Base-by-base conservation (phyloP, 1,284 basidiomycete species). In the Acaromyces ingoldii region DNA sequence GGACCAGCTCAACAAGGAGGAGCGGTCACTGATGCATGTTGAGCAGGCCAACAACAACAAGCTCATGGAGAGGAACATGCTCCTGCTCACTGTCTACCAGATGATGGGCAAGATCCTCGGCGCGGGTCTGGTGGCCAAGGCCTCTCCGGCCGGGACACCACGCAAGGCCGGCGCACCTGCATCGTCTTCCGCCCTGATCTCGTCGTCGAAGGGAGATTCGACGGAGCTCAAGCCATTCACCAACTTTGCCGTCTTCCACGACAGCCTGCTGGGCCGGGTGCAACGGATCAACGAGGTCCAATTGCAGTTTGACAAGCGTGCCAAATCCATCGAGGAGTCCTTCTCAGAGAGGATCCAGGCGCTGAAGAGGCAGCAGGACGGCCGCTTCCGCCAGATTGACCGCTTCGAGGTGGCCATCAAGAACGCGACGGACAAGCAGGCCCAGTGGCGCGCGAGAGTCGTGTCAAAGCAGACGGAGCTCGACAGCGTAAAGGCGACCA, bases 81-180 rank as follows among this genome's bases (percentile, higher is more conserved):
- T 97, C 24, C 78, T 97, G 42, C 79, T 95, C 57, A 90, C 88
- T 13, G 89, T 96, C 28, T 95, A 91, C 77, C 89, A 93, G 76
- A 91, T 92, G 71, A 84, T 96, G 80, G 91, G 95, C 71, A 89
- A 88, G 79, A 89, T 96, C 63, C 80, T 95, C 6, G 91, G 89
- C 2, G 85, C 88, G 11, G 89, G 91, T 67, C 87, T 85, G 78
- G 49, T 51, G 34, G 15, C 29, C 19, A n/a, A n/a, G n/a, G n/a
- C n/a, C n/a, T n/a, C n/a, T n/a, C n/a, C n/a, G n/a, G n/a, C n/a
- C n/a, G n/a, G n/a, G n/a, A 43, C 26, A 19, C 17, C n/a, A 7
- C 17, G n/a, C 30, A 19, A 42, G 34, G 34, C 2, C 13, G 22
- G 28, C 36, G 44, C 44, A 47, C 22, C n/a, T 26, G 31, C 21